phyloP scores from a whole-genome alignment of 768 basidiomycete species.

The Roridomyces roridus region DNA sequence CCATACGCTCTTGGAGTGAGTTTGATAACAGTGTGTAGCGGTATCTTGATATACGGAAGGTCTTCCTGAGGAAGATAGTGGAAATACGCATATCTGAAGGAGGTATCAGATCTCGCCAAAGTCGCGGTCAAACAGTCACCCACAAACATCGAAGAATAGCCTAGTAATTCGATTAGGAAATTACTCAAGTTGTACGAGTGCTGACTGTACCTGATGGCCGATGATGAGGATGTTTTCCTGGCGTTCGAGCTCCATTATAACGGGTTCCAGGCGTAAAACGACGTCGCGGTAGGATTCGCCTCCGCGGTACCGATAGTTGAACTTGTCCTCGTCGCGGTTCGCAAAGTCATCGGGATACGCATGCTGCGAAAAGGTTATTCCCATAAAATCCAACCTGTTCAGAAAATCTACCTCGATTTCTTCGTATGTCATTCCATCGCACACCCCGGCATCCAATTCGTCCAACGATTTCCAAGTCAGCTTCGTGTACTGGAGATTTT shows the following conservation, averaged over 20 bases:
- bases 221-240: conserved; percentile 98
- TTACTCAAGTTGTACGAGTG: background rate
- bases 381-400: background rate
- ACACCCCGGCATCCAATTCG: conserved; percentile 98
- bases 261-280: conserved; percentile 91
- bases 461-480: conserved; percentile 99
- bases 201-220: conserved; percentile 78
- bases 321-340: conserved; percentile 98
- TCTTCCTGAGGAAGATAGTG: conserved; percentile 90
- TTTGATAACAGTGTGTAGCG: conserved; percentile 97
- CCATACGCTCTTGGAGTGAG: conserved; percentile 98
- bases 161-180: conserved; percentile 33
- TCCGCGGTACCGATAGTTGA: conserved; percentile 97
- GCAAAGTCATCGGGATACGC: conserved; percentile 98
- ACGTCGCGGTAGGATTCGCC: conserved; percentile 99
- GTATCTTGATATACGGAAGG: conserved; percentile 97
- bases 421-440: conserved; percentile 99
- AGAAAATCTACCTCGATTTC: conserved; percentile 82
- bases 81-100: conserved; percentile 91
- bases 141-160: conserved; percentile 83
- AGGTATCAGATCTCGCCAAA: background rate
- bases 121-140: conserved; percentile 33
- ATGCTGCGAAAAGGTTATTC: conserved; percentile 53
- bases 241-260: conserved; percentile 98
- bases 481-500: conserved; percentile 82